These are phyloP conservation scores for Lablab purpureus DNA, from an alignment of 306 rosid genomes.

Conservation along the genomic window DNA sequence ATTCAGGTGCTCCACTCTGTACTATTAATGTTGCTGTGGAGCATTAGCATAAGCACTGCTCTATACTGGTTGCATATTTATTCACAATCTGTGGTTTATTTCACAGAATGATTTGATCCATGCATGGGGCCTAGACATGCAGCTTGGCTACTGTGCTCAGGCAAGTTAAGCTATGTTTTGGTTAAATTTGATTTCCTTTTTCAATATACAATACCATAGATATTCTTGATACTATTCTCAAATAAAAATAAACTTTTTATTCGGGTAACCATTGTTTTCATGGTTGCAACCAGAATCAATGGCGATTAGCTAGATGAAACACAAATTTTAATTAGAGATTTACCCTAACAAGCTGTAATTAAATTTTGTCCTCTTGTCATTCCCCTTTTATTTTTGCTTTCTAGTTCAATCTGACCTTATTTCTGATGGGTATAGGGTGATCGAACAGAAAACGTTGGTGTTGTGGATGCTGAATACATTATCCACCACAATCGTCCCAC, in stretches of 20 bases:
- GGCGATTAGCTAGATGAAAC: background rate
- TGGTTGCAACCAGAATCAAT: background rate
- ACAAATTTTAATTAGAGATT: background rate
- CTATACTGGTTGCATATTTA: constrained; percentile 17
- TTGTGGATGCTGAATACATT: constrained; percentile 90
- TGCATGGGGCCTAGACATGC: constrained; percentile 97
- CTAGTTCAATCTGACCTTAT: constrained; percentile 36
- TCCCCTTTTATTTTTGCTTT: constrained; percentile 2
- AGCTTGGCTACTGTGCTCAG: constrained; percentile 96
- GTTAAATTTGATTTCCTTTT: constrained; percentile 31
- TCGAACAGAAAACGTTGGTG: constrained; percentile 81
- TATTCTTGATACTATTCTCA: background rate
- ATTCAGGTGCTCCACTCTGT: constrained; percentile 70
- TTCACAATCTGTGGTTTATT: constrained; percentile 32
- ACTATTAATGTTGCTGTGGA: constrained; percentile 1
- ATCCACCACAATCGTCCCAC: constrained; percentile 85
- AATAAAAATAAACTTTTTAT: background rate
- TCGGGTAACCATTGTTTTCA: background rate
- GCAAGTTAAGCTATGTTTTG: constrained; percentile 55
- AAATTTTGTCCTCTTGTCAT: background rate
- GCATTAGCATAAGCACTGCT: background rate
- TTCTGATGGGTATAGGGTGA: constrained; percentile 69
- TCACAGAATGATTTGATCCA: constrained; percentile 89
- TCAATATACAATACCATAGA: background rate
- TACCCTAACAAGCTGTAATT: background rate